These are phyloP conservation scores for Cryptomeria japonica DNA, from an alignment of 75 land plant species.

Conservation along the genomic window DNA sequence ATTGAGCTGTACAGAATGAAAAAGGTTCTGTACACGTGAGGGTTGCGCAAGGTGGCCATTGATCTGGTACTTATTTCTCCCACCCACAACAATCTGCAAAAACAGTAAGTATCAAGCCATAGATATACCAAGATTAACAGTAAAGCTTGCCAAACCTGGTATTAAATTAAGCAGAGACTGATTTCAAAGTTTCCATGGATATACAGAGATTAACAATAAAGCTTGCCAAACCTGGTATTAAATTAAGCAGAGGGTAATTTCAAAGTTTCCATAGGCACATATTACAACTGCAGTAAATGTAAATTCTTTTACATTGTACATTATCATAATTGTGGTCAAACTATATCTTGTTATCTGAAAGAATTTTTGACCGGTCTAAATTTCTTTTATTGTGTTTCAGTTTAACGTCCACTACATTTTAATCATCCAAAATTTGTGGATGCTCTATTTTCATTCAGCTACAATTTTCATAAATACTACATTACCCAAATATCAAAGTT, in stretches of 20 bases:
- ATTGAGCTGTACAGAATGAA: slow-evolving; percentile 98
- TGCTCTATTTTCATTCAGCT: no score
- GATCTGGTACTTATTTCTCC: slow-evolving; percentile 95
- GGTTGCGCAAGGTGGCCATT: slow-evolving; percentile 99
- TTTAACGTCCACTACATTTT: not conserved
- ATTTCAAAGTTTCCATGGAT: no score
- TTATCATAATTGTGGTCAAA: not conserved
- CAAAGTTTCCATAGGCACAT: not conserved
- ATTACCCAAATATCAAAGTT: not conserved
- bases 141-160: not conserved
- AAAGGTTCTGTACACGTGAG: slow-evolving; percentile 91
- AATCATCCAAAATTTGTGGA: not conserved
- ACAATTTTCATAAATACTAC: no score
- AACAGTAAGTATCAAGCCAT: slow-evolving; percentile 11
- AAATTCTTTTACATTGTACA: not conserved
- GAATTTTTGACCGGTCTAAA: not conserved
- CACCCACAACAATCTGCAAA: slow-evolving; percentile 96
- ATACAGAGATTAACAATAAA: not conserved
- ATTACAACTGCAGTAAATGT: not conserved
- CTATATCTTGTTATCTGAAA: not conserved
- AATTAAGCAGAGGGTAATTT: not conserved
- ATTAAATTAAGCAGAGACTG: not conserved
- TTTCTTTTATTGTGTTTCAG: not conserved
- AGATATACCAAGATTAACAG: not conserved
- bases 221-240: not conserved